phyloP scores from a whole-genome alignment of 2,329 filamentous ascomycete genomes.

The Chalaropsis thielavioides region DNA sequence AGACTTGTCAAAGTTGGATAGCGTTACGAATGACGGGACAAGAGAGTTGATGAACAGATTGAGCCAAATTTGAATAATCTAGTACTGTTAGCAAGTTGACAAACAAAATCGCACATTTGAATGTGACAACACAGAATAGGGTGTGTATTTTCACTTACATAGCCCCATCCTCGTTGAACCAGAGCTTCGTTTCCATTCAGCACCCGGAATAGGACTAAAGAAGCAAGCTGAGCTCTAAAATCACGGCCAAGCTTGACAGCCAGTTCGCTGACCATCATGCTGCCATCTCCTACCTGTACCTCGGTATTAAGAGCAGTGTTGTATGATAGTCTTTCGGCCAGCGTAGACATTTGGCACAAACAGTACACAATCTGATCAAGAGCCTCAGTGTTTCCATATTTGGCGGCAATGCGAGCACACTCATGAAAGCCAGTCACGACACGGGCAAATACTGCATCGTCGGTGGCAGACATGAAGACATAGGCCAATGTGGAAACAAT shows the following conservation, averaged over 20 bases:
- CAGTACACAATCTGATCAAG: conserved; percentile 88
- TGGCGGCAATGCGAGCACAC: conserved; percentile 81
- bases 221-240: conserved; percentile 84
- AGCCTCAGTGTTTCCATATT: conserved; percentile 68
- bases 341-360: conserved; percentile 75
- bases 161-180: conserved; percentile 62
- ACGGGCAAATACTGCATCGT: conserved; percentile 85
- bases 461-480: conserved; percentile 96
- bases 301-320: conserved; percentile 89
- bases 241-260: conserved; percentile 91
- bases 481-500: conserved; percentile 91
- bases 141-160: conserved; percentile 39
- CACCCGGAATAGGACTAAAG: conserved; percentile 86
- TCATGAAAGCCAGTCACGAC: conserved; percentile 93
- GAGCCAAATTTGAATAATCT: conserved; percentile 82
- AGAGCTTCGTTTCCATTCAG: conserved; percentile 70
- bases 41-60: conserved; percentile 95
- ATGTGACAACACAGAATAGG: neutral
- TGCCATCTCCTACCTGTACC: conserved; percentile 79
- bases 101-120: neutral
- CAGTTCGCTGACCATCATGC: conserved; percentile 96
- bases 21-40: conserved; percentile 64
- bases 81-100: conserved; percentile 26
- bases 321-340: conserved; percentile 59
- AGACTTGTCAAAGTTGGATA: conserved; percentile 22